Conservation (phyloP, 345 rosid species). For the Eucalyptus polybractea region DNA sequence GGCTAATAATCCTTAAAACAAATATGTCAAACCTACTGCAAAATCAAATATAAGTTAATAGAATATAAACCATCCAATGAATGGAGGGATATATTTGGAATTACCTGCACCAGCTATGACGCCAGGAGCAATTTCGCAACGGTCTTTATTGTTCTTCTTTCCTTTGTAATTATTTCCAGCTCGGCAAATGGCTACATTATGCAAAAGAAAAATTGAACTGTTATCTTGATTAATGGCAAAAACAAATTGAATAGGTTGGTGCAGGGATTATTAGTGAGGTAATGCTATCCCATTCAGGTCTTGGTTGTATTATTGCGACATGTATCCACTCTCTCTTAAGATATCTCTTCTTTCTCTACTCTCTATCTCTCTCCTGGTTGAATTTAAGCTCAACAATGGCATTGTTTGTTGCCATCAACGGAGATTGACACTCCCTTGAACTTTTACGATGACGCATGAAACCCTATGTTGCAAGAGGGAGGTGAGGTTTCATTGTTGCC, state of each 20-base stretch:
- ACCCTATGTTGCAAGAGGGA: too few species aligned
- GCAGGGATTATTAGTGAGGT: not conserved
- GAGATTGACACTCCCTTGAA: too few species aligned
- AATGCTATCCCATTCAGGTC: not conserved
- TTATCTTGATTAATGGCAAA: not conserved
- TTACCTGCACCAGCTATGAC: not conserved
- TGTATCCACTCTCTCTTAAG: not conserved
- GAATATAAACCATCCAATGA: not conserved
- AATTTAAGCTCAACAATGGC: too few species aligned
- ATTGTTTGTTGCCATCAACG: too few species aligned
- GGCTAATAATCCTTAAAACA: not conserved
- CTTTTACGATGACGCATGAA: too few species aligned
- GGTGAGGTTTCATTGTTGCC: too few species aligned
- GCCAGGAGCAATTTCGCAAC: fast-evolving
- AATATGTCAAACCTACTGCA: not conserved
- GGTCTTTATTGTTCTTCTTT: not conserved
- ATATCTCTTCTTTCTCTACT: not conserved
- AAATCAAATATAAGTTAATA: too few species aligned
- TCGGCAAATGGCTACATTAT: not conserved
- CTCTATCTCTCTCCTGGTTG: not conserved
- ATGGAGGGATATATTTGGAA: not conserved
- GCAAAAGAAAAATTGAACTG: fast-evolving
- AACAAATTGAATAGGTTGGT: not conserved
- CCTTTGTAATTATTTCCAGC: fast-evolving
- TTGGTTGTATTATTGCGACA: not conserved